A percentile compares a stretch with the other conserved stretches of the same genome.
These are phyloP conservation scores for Macrolepiota albuminosa DNA, from an alignment of 768 basidiomycete genomes.

Conservation along the genomic window DNA sequence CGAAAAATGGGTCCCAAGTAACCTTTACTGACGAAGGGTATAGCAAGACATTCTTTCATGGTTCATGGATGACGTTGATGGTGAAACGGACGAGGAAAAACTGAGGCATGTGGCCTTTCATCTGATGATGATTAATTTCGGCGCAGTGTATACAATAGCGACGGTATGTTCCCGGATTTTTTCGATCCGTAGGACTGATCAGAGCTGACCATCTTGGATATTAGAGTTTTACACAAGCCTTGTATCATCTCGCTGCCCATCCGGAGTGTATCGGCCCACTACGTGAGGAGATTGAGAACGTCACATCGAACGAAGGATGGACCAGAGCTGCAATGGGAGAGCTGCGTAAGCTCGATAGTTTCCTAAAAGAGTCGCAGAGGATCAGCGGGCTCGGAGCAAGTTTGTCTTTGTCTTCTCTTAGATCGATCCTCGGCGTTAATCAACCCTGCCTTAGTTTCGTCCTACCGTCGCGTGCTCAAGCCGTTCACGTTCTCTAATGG, in stretches of 20 bases:
- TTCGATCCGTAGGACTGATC: conserved; percentile 27
- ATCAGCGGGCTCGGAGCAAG: conserved; percentile 21
- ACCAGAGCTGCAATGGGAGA: conserved; percentile 26
- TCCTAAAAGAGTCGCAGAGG: conserved; percentile 34
- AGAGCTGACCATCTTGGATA: conserved; percentile 6
- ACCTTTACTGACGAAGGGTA: neutral
- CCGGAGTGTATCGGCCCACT: conserved; percentile 29
- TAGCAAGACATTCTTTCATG: conserved; percentile 47
- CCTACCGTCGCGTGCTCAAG: conserved; percentile 14
- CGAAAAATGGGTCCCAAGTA: too few species aligned
- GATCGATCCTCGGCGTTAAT: neutral
- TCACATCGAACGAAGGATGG: conserved; percentile 34
- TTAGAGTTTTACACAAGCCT: conserved; percentile 31
- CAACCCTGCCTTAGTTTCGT: conserved; percentile 11
- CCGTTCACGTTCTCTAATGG: conserved; percentile 23
- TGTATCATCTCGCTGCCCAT: conserved; percentile 32
- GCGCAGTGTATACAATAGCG: conserved; percentile 37
- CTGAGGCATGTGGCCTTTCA: conserved; percentile 26
- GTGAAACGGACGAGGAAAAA: conserved; percentile 19
- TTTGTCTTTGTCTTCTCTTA: conserved; percentile 12
- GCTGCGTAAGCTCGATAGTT: conserved; percentile 40
- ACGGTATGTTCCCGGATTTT: conserved; percentile 25
- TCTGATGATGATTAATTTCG: conserved; percentile 38
- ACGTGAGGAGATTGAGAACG: conserved; percentile 38
- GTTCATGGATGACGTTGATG: conserved; percentile 37